These are phyloP conservation scores for Lachnellula arida DNA, from an alignment of 2,329 filamentous ascomycete genomes.

Conservation along the genomic window DNA sequence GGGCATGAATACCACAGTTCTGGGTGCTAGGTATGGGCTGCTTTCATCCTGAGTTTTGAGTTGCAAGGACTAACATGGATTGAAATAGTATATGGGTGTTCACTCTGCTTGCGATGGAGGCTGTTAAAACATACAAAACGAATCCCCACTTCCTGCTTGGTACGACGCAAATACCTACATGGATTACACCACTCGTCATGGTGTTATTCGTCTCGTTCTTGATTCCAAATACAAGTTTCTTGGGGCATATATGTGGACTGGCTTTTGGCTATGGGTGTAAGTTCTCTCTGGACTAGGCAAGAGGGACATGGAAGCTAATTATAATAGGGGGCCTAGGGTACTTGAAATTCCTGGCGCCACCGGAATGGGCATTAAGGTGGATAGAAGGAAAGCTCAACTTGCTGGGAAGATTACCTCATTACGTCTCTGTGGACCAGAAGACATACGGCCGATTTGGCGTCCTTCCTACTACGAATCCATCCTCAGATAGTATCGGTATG, in stretches of 20 bases:
- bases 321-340: constrained; percentile 73
- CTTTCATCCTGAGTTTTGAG: background rate
- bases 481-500: constrained; percentile 42
- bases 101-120: constrained; percentile 76
- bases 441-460: constrained; percentile 91
- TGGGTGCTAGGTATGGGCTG: constrained; percentile 70
- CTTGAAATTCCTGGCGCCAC: constrained; percentile 83
- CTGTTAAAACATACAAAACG: constrained; percentile 75
- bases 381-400: constrained; percentile 85
- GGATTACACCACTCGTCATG: constrained; percentile 79
- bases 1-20: constrained; percentile 64
- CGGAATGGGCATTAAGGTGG: constrained; percentile 82
- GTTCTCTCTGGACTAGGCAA: constrained; percentile 31
- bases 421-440: constrained; percentile 92
- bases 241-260: constrained; percentile 85
- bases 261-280: constrained; percentile 79
- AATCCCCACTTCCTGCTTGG: constrained; percentile 71
- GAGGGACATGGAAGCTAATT: constrained; percentile 19
- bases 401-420: constrained; percentile 78
- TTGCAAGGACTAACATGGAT: constrained; percentile 21
- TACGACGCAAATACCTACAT: constrained; percentile 74
- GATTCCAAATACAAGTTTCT: constrained; percentile 73
- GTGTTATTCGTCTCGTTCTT: constrained; percentile 71
- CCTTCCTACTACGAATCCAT: constrained; percentile 55
- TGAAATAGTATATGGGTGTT: constrained; percentile 80